Evolutionary conservation across 306 rosid species (phyloP).

Genomic region (Benincasa hispida): DNA sequence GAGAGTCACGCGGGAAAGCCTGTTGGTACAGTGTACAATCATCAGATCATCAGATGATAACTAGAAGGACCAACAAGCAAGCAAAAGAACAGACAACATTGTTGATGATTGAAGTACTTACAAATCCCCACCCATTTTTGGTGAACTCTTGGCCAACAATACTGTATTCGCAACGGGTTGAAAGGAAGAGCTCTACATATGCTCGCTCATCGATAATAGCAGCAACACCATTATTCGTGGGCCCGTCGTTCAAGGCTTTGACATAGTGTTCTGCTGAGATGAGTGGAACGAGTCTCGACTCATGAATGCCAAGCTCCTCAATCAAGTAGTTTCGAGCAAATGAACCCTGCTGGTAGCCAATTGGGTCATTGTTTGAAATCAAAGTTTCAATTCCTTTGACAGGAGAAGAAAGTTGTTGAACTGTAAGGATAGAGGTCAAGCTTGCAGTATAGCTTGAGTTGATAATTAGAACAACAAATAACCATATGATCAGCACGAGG

Average conservation of each 20-base stretch:
- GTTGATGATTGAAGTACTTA: slow-evolving; percentile 30
- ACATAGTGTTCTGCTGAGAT: slow-evolving; percentile 40
- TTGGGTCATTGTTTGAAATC: slow-evolving; percentile 38
- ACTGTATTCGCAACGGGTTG: slow-evolving; percentile 59
- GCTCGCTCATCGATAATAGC: slow-evolving; percentile 81
- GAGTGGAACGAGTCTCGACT: slow-evolving; percentile 66
- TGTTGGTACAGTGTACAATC: slow-evolving; percentile 5
- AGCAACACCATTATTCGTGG: slow-evolving; percentile 59
- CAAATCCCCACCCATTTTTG: slow-evolving; percentile 95
- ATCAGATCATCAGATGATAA: not conserved
- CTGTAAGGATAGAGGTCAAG: slow-evolving; percentile 94
- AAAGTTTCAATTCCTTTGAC: slow-evolving; percentile 74
- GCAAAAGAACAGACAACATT: not conserved
- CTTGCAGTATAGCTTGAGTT: slow-evolving; percentile 96
- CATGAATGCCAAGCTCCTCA: slow-evolving; percentile 40
- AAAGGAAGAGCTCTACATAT: slow-evolving; percentile 71
- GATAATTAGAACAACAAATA: slow-evolving; percentile 86
- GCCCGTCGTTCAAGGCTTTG: slow-evolving; percentile 57
- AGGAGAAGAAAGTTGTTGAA: slow-evolving; percentile 64
- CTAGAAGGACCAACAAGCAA: not conserved
- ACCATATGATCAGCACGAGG: slow-evolving; percentile 68
- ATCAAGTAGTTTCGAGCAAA: slow-evolving; percentile 43
- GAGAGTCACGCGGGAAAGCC: slow-evolving; percentile 90
- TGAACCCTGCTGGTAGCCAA: slow-evolving; percentile 71
- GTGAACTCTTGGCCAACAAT: slow-evolving; percentile 87